Evolutionary conservation across 768 basidiomycete species (phyloP).

Genomic region (Phaffia australis): DNA sequence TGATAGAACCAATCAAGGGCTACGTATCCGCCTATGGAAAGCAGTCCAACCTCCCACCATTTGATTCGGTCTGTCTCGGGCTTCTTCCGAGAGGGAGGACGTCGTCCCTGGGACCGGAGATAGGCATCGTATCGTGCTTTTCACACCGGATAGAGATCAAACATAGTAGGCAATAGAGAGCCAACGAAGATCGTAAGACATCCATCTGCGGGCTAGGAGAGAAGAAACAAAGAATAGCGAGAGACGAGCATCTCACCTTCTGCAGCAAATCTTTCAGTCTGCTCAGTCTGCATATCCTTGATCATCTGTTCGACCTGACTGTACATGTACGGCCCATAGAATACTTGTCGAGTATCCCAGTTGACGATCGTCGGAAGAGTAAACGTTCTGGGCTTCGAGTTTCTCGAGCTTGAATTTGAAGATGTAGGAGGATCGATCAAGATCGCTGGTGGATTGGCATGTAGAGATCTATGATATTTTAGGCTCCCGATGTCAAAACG

Average conservation of each 20-base stretch:
- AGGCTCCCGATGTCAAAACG: background rate
- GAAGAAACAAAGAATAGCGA: background rate
- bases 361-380: background rate
- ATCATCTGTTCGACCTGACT: background rate
- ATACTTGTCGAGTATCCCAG: background rate
- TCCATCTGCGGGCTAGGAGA: background rate
- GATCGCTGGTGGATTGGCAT: background rate
- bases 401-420: too few species aligned
- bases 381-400: background rate
- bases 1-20: too few species aligned
- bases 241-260: constrained; percentile 2
- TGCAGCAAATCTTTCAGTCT: background rate
- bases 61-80: background rate
- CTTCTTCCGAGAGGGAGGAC: background rate
- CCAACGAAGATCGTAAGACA: too few species aligned
- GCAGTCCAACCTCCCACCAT: constrained; percentile 1
- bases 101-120: background rate
- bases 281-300: background rate
- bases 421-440: background rate
- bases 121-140: background rate
- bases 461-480: background rate
- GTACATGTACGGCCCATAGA: background rate
- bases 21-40: too few species aligned
- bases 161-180: too few species aligned
- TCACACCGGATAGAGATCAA: background rate